Conservation (phyloP, 1,284 basidiomycete species). For the Fomitopsis pinicola region DNA sequence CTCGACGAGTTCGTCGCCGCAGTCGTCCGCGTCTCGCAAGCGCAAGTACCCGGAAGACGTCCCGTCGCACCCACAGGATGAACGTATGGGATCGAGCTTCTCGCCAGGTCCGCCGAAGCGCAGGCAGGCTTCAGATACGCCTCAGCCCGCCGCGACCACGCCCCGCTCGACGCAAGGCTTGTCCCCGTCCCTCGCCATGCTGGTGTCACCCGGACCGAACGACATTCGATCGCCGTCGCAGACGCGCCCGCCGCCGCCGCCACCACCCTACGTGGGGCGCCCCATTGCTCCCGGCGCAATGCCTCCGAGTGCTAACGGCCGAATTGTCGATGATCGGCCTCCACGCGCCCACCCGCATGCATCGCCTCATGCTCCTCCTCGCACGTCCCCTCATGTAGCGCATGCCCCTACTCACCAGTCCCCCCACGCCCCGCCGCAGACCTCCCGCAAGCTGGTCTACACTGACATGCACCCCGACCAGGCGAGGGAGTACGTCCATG, state of each 20-base stretch:
- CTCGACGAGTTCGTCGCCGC: conserved; percentile 16
- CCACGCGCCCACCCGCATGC: background rate
- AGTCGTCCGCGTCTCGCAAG: conserved; percentile 28
- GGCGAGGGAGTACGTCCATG: background rate
- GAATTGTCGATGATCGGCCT: conserved; percentile 2
- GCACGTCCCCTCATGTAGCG: background rate
- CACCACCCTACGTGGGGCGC: conserved; percentile 8
- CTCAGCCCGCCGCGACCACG: conserved; percentile 9
- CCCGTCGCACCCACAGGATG: conserved; percentile 19
- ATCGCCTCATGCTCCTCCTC: background rate
- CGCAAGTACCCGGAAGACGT: conserved; percentile 41
- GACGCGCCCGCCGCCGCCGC: conserved; percentile 10
- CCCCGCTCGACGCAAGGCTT: conserved; percentile 18
- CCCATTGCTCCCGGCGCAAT: conserved; percentile 10
- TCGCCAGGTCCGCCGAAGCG: conserved; percentile 22
- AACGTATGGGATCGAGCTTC: conserved; percentile 12
- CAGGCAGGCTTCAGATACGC: conserved; percentile 19
- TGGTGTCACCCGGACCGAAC: conserved; percentile 24
- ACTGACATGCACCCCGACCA: conserved; percentile 1
- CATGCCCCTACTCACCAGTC: too few relatives aligned
- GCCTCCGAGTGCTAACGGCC: background rate
- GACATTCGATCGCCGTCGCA: conserved; percentile 22
- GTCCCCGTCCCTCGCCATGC: conserved; percentile 30
- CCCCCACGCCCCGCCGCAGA: background rate
- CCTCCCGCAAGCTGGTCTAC: conserved; percentile 2